phyloP scores from a whole-genome alignment of 2,329 filamentous ascomycete species.

The Niveomyces coronatus region DNA sequence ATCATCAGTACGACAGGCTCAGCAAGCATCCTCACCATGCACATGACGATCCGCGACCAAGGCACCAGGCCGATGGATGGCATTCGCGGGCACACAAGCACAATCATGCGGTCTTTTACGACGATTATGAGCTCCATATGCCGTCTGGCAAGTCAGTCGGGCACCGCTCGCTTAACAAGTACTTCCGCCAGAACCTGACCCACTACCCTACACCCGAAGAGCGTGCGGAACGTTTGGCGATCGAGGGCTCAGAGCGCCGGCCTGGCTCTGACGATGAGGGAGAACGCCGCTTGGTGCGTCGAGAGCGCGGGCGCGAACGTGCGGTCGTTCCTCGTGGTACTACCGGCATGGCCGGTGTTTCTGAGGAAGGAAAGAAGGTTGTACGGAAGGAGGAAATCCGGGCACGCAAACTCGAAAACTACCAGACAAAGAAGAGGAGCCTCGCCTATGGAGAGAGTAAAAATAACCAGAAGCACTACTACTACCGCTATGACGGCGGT shows the following conservation, averaged over 20 bases:
- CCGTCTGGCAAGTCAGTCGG: conserved; percentile 84
- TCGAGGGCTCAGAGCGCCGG: conserved; percentile 32
- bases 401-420: conserved; percentile 53
- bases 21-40: conserved; percentile 67
- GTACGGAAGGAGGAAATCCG: conserved; percentile 58
- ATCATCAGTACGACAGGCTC: conserved; percentile 62
- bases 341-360: conserved; percentile 68
- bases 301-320: conserved; percentile 34
- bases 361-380: conserved; percentile 62
- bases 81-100: conserved; percentile 74
- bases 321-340: conserved; percentile 57
- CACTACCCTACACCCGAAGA: conserved; percentile 73
- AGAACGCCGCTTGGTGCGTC: conserved; percentile 22
- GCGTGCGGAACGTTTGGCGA: conserved; percentile 55
- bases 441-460: conserved; percentile 61
- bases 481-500: conserved; percentile 38
- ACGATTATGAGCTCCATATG: conserved; percentile 88
- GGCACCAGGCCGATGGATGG: conserved; percentile 66
- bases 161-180: conserved; percentile 76
- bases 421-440: conserved; percentile 51
- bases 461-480: conserved; percentile 62
- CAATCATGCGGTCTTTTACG: conserved; percentile 68
- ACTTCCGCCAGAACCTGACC: conserved; percentile 87
- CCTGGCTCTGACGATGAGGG: conserved; percentile 27
- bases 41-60: conserved; percentile 57